Percentiles rank a stretch among this genome's conserved stretches.
phyloP scores from a whole-genome alignment of 495 filamentous ascomycete species.

The Hyaloscypha bicolor region DNA sequence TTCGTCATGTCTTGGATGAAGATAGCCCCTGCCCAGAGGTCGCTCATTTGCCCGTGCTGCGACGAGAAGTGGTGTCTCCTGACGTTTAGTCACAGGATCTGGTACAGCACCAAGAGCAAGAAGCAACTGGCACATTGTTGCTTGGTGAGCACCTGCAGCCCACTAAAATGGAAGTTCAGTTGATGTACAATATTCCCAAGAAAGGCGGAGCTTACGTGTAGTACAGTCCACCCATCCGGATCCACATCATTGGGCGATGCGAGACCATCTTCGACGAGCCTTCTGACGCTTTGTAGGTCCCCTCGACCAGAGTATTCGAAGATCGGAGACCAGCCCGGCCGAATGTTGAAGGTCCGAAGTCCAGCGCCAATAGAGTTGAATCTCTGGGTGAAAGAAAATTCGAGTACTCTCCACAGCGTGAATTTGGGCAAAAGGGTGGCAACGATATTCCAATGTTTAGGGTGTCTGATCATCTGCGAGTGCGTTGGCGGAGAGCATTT shows the following conservation, averaged over 20 bases:
- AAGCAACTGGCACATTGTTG: not conserved
- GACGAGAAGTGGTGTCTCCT: not conserved
- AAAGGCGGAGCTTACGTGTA: slow-evolving; percentile 5
- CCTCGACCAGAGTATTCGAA: not conserved
- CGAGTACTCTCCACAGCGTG: not conserved
- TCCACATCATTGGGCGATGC: slow-evolving; percentile 6
- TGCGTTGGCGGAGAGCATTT: not conserved
- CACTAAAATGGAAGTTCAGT: too few species aligned
- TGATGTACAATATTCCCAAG: too few species aligned
- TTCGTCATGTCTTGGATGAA: not conserved
- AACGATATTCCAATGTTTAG: not conserved
- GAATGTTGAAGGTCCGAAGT: not conserved
- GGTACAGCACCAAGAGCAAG: not conserved
- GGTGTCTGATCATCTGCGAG: not conserved
- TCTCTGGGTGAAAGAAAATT: not conserved
- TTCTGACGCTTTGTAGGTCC: not conserved
- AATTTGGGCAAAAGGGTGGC: not conserved
- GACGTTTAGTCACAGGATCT: not conserved
- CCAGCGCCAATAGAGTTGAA: not conserved
- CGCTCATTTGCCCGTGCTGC: too few species aligned
- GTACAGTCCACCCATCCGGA: not conserved
- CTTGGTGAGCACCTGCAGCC: not conserved
- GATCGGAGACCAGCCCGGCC: not conserved
- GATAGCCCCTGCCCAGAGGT: too few species aligned
- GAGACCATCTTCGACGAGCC: slow-evolving; percentile 2